These are phyloP conservation scores for Podospora anserina DNA, from an alignment of 495 filamentous ascomycete genomes.

Conservation along the genomic window DNA sequence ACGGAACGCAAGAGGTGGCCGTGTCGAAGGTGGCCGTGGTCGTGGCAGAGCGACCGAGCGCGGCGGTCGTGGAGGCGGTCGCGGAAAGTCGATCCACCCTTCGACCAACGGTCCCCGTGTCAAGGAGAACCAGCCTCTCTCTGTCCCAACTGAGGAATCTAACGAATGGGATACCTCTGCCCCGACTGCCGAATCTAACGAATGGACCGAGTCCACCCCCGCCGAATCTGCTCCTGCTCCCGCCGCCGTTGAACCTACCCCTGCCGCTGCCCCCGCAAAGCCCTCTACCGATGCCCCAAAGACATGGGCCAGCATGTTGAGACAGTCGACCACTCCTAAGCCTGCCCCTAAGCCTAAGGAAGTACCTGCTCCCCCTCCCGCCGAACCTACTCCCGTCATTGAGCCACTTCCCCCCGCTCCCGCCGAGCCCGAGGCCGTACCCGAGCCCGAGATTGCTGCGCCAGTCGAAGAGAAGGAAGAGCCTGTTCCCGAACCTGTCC, in stretches of 20 bases:
- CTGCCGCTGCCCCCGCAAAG: constrained; percentile 30
- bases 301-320: constrained; percentile 59
- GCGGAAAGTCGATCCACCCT: constrained; percentile 49
- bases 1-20: constrained; percentile 56
- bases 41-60: constrained; percentile 72
- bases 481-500: constrained; percentile 19
- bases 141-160: constrained; percentile 49
- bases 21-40: constrained; percentile 63
- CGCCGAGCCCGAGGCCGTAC: constrained; percentile 34
- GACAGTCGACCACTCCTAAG: constrained; percentile 45
- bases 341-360: constrained; percentile 47
- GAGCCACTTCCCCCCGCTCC: constrained; percentile 30
- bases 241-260: constrained; percentile 22
- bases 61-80: constrained; percentile 63
- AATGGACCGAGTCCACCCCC: background rate
- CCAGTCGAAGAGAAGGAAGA: constrained; percentile 24
- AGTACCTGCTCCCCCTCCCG: constrained; percentile 35
- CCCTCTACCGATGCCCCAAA: constrained; percentile 40
- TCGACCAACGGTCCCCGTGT: constrained; percentile 49
- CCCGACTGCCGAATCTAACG: constrained; percentile 29
- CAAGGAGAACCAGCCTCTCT: constrained; percentile 48
- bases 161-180: constrained; percentile 40
- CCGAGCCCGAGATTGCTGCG: constrained; percentile 26
- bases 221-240: constrained; percentile 25
- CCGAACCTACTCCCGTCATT: constrained; percentile 37